These are phyloP conservation scores for Lichtheimia hyalospora DNA, from an alignment of 371 early-diverging fungal species.

Conservation along the genomic window DNA sequence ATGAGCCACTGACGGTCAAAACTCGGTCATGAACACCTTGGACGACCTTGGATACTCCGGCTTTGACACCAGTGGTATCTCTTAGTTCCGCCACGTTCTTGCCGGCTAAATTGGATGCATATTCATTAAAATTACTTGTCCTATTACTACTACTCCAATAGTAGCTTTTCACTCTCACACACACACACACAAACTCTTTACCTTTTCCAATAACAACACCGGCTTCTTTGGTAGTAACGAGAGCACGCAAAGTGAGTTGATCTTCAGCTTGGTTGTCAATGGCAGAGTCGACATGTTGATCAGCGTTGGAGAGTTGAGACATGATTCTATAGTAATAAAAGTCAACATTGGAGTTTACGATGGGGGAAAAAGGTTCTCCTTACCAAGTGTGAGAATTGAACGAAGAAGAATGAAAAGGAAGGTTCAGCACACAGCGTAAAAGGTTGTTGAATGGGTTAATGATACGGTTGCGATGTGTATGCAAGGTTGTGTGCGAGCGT, in stretches of 20 bases:
- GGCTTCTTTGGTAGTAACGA: constrained; percentile 92
- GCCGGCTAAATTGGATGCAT: constrained; percentile 51
- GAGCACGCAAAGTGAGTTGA: constrained; percentile 73
- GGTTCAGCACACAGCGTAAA: no score
- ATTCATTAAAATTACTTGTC: neutral
- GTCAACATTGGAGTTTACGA: no score
- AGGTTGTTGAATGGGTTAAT: no score
- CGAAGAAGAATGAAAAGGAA: no score
- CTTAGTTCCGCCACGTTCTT: constrained; percentile 84
- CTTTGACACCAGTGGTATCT: constrained; percentile 79
- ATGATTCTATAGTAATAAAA: neutral
- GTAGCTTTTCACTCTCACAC: neutral
- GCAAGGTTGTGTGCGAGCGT: no score
- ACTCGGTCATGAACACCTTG: constrained; percentile 87
- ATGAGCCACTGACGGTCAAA: constrained; percentile 79
- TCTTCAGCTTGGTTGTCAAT: constrained; percentile 19
- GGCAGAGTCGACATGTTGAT: constrained; percentile 14
- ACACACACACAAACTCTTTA: neutral
- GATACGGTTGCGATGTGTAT: no score
- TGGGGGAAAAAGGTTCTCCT: no score
- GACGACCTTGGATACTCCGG: constrained; percentile 86
- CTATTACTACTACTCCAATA: neutral
- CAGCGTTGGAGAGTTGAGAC: constrained; percentile 19
- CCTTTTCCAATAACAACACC: constrained; percentile 91
- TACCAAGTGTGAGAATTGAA: no score